These are phyloP conservation scores for Podaxis sp. DNA, from an alignment of 768 basidiomycete genomes.

Conservation along the genomic window DNA sequence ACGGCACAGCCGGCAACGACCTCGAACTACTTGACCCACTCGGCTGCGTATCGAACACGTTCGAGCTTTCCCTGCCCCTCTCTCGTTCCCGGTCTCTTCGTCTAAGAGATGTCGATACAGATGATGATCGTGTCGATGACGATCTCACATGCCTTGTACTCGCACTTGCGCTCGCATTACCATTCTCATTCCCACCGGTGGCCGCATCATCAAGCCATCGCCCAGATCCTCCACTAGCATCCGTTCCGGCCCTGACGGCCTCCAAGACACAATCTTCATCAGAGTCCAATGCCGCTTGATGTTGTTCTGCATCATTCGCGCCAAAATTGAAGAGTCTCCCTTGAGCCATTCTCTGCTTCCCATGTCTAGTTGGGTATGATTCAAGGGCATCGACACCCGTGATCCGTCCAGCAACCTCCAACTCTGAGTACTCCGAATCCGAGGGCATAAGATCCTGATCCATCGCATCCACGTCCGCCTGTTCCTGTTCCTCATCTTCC, in stretches of 20 bases:
- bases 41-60: neutral
- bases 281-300: neutral
- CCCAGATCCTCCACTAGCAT: neutral
- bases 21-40: slow-evolving; percentile 10
- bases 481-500: slow-evolving; percentile 45
- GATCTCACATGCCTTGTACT: neutral
- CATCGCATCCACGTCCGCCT: slow-evolving; percentile 69
- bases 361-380: neutral
- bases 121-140: neutral
- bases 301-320: neutral
- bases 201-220: neutral
- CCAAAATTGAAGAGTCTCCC: neutral
- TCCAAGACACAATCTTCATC: slow-evolving; percentile 7
- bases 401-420: slow-evolving; percentile 21
- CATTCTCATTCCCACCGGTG: neutral
- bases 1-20: slow-evolving; percentile 24
- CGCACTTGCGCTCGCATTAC: neutral
- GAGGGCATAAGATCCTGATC: slow-evolving; percentile 60
- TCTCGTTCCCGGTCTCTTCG: slow-evolving; percentile 3
- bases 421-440: slow-evolving; percentile 39
- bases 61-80: neutral
- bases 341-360: neutral
- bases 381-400: neutral
- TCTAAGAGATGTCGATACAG: neutral
- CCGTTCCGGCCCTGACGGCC: neutral